Conservation (phyloP, 495 filamentous ascomycete genomes). For the Penicillium chermesinum region DNA sequence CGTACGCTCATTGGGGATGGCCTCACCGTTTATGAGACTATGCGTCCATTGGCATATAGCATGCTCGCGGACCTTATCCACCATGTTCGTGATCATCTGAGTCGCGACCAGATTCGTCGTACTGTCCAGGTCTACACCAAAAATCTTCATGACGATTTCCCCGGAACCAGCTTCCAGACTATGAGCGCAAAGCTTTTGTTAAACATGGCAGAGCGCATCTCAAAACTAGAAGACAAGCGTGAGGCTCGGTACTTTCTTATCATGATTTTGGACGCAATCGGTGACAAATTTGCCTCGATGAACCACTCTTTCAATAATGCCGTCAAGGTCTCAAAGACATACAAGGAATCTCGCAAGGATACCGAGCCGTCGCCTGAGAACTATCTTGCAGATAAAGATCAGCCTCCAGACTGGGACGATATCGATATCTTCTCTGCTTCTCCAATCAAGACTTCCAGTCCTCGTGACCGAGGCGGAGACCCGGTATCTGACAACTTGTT, state of each 20-base stretch:
- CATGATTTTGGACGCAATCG: conserved; percentile 96
- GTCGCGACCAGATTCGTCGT: conserved; percentile 81
- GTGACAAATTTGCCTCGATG: conserved; percentile 97
- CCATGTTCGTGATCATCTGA: conserved; percentile 82
- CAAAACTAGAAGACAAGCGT: conserved; percentile 80
- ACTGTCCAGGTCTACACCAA: conserved; percentile 97
- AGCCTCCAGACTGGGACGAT: conserved; percentile 89
- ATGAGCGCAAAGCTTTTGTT: conserved; percentile 97
- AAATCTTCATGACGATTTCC: conserved; percentile 92
- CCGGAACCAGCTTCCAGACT: conserved; percentile 97
- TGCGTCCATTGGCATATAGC: conserved; percentile 94
- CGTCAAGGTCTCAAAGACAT: conserved; percentile 78
- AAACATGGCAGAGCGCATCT: conserved; percentile 97
- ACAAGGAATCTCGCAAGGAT: conserved; percentile 59
- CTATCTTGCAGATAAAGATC: conserved; percentile 74
- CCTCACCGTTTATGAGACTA: conserved; percentile 91
- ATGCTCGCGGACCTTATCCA: conserved; percentile 98
- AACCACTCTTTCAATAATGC: conserved; percentile 92
- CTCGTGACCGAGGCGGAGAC: conserved; percentile 83
- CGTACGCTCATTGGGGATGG: conserved; percentile 92
- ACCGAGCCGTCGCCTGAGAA: conserved; percentile 59
- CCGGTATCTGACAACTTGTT: conserved; percentile 98
- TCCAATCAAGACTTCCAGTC: conserved; percentile 92
- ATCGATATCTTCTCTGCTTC: conserved; percentile 95
- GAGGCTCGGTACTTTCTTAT: conserved; percentile 94